Percentiles rank a stretch among this genome's conserved stretches.
These are phyloP conservation scores for Creolimax fragrantissima DNA, from an alignment of 78 protist species.

Conservation along the genomic window DNA sequence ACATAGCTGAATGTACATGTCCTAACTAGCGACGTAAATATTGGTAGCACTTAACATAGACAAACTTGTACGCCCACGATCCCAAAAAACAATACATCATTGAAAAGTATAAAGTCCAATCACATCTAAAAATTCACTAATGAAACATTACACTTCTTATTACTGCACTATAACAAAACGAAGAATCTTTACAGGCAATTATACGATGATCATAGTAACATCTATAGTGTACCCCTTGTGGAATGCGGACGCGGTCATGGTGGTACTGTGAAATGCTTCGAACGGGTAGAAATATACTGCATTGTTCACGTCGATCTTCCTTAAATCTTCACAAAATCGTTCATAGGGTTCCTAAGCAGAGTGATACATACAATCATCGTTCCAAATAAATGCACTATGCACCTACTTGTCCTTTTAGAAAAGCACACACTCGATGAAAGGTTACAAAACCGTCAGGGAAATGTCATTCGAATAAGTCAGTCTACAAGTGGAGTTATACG, in stretches of 20 bases:
- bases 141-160: not conserved
- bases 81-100: not conserved
- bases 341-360: not conserved
- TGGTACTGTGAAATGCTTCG: not conserved
- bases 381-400: not conserved
- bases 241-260: not conserved
- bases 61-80: not conserved
- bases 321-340: not conserved
- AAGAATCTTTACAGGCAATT: no score
- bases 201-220: not conserved
- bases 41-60: not conserved
- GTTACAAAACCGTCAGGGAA: not conserved
- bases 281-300: not conserved
- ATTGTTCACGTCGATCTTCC: not conserved
- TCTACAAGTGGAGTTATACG: not conserved
- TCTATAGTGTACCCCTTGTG: not conserved
- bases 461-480: not conserved
- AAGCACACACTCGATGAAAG: not conserved
- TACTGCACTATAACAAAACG: not conserved
- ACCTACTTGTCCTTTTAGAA: not conserved
- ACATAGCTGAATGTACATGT: not conserved
- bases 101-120: not conserved
- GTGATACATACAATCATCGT: not conserved
- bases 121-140: not conserved
- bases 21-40: not conserved